phyloP scores from a whole-genome alignment of 345 rosid genomes.

The Hibiscus mutabilis region DNA sequence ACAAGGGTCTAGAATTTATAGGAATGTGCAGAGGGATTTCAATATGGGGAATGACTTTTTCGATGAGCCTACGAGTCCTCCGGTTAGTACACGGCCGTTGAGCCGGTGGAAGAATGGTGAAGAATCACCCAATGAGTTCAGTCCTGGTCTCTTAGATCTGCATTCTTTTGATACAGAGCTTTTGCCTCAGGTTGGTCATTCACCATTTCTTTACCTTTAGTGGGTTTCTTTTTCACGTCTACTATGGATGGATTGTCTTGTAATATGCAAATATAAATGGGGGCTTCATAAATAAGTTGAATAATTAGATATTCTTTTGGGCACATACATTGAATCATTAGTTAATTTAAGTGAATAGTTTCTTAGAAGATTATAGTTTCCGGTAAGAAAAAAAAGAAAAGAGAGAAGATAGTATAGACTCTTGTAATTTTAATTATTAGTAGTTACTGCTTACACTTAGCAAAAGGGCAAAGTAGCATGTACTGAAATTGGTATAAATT shows the following conservation, averaged over 20 bases:
- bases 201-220: not conserved
- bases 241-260: not conserved
- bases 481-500: not conserved
- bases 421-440: too few species aligned
- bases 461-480: too few species aligned
- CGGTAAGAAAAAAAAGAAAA: too few species aligned
- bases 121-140: slow-evolving; percentile 62
- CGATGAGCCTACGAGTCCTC: slow-evolving; percentile 71
- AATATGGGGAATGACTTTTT: slow-evolving; percentile 60
- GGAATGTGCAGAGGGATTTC: slow-evolving; percentile 59
- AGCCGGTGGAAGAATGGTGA: slow-evolving; percentile 65
- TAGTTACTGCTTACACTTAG: too few species aligned
- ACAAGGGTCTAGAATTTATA: slow-evolving; percentile 54
- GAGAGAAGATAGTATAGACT: too few species aligned
- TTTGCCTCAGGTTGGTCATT: slow-evolving; percentile 72
- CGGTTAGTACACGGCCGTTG: slow-evolving; percentile 49
- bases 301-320: not conserved
- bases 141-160: slow-evolving; percentile 96
- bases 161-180: slow-evolving; percentile 95
- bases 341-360: not conserved
- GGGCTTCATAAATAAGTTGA: not conserved
- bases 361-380: not conserved
- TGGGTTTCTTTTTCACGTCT: not conserved
- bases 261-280: not conserved
- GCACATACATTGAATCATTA: not conserved